Percentiles rank a stretch among this genome's conserved stretches.
Conservation (phyloP, 1,139 yeast species). For the Blastobotrys arbuscula region DNA sequence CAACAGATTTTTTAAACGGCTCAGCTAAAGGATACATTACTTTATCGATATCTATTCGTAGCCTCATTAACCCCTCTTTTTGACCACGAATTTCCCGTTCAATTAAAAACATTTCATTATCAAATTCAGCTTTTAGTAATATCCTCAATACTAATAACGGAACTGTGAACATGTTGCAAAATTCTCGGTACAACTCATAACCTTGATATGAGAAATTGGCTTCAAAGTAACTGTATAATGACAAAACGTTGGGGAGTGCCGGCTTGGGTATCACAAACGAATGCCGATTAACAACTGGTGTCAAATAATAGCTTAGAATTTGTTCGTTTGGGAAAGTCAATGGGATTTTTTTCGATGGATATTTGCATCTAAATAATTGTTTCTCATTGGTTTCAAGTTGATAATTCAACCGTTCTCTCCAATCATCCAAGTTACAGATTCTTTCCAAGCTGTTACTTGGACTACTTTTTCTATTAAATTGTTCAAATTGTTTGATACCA, state of each 20-base stretch:
- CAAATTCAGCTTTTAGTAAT: background rate
- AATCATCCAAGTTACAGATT: slow-evolving; percentile 9
- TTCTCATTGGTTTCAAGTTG: slow-evolving; percentile 25
- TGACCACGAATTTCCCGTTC: slow-evolving; percentile 3
- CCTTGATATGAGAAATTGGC: background rate
- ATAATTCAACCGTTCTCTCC: slow-evolving; percentile 20
- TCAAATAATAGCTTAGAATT: slow-evolving; percentile 17
- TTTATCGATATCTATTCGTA: background rate
- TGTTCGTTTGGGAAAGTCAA: slow-evolving; percentile 21
- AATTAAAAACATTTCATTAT: background rate
- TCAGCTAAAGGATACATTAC: background rate
- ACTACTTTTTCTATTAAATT: background rate
- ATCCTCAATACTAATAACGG: background rate
- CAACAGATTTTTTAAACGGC: background rate
- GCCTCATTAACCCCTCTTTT: slow-evolving; percentile 4
- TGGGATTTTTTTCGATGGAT: slow-evolving; percentile 15
- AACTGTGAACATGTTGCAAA: slow-evolving; percentile 2
- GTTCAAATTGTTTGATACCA: slow-evolving; percentile 9
- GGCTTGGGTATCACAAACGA: too few species aligned
- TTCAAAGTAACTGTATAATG: slow-evolving; percentile 4
- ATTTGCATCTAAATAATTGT: slow-evolving; percentile 19
- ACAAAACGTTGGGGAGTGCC: background rate
- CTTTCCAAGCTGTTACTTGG: background rate
- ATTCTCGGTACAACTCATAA: slow-evolving; percentile 4
- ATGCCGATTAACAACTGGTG: slow-evolving; percentile 16